Evolutionary conservation across 208 protist species (phyloP).

Genomic region (Acanthamoeba castellanii): DNA sequence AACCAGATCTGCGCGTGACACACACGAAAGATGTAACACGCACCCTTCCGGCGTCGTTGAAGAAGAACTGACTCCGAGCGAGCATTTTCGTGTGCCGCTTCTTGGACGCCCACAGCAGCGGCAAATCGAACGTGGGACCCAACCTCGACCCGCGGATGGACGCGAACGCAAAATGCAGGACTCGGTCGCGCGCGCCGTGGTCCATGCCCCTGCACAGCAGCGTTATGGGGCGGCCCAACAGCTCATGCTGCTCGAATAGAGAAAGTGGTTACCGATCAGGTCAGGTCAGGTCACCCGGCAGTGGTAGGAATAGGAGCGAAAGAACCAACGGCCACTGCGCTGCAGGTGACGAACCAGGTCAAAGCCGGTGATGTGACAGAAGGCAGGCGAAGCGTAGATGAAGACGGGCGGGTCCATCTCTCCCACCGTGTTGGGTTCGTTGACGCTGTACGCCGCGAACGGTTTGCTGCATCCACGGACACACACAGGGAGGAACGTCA

Average conservation of each 20-base stretch:
- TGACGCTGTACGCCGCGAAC: not conserved
- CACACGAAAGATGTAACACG: not conserved
- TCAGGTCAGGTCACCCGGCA: too few relatives aligned
- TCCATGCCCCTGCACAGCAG: not conserved
- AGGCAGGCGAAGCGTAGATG: not conserved
- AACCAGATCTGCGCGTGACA: too few relatives aligned
- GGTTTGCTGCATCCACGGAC: conserved; percentile 1
- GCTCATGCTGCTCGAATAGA: not conserved
- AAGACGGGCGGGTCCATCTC: not conserved
- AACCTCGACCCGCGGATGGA: not conserved
- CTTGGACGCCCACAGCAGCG: not conserved
- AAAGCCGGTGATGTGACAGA: not conserved
- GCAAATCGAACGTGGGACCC: not conserved
- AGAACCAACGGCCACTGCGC: not conserved
- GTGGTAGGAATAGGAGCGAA: too few relatives aligned
- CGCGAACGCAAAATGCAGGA: not conserved
- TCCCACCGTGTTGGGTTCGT: not conserved
- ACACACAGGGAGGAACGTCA: not conserved
- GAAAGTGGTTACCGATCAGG: not conserved
- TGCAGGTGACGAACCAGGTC: not conserved
- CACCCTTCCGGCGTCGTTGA: not conserved
- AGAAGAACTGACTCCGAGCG: not conserved
- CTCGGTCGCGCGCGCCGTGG: not conserved
- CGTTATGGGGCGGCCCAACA: not conserved
- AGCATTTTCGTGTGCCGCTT: not conserved